These are phyloP conservation scores for Zostera marina DNA, from an alignment of 116 monocot genomes.

Conservation along the genomic window DNA sequence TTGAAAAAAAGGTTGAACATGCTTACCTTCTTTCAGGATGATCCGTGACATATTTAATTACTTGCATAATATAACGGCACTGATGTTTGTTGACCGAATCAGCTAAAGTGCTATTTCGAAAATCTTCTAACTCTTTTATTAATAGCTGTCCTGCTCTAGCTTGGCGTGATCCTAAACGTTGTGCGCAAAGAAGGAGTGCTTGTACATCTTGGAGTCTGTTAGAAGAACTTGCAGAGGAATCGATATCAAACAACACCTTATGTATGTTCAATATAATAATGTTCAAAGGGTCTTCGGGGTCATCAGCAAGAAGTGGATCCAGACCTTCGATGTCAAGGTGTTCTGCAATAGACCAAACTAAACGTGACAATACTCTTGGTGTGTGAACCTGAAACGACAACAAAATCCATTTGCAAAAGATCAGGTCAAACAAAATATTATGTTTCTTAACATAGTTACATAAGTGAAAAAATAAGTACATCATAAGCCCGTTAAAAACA, in stretches of 20 bases:
- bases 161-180: constrained; percentile 70
- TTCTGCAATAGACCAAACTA: constrained; percentile 86
- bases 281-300: constrained; percentile 94
- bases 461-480: no score
- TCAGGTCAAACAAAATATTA: neutral
- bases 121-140: constrained; percentile 95
- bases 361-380: constrained; percentile 70
- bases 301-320: constrained; percentile 97
- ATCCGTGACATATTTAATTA: constrained; percentile 59
- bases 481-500: no score
- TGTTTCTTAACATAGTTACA: no score
- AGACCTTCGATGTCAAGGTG: constrained; percentile 95
- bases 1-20: neutral
- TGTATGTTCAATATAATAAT: constrained; percentile 79
- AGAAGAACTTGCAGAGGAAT: constrained; percentile 59
- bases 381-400: constrained; percentile 52
- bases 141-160: constrained; percentile 81
- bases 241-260: constrained; percentile 71
- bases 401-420: neutral
- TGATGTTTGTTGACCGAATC: constrained; percentile 97
- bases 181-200: constrained; percentile 69
- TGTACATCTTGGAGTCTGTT: constrained; percentile 96
- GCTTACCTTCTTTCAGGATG: constrained; percentile 74
- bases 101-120: constrained; percentile 45
- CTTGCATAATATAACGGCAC: constrained; percentile 83